Evolutionary conservation across 2,329 filamentous ascomycete genomes (phyloP).

Genomic region (Fusarium algeriense): DNA sequence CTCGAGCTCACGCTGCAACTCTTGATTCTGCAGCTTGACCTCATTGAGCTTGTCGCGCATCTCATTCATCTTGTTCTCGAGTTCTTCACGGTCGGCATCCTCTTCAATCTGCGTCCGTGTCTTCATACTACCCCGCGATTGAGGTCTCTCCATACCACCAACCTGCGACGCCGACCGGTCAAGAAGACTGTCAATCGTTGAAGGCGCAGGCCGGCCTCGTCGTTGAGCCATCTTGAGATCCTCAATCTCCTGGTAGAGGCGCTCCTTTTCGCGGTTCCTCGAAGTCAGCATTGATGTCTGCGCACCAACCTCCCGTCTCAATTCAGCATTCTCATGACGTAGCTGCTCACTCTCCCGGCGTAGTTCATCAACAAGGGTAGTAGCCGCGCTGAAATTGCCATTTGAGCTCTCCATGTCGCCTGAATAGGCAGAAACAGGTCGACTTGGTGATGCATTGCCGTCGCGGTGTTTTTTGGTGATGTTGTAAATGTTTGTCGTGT

Average conservation of each 20-base stretch:
- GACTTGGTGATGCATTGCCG: constrained; percentile 60
- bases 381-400: constrained; percentile 68
- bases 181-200: constrained; percentile 87
- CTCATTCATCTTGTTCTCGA: constrained; percentile 85
- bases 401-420: constrained; percentile 64
- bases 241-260: constrained; percentile 96
- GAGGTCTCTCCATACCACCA: constrained; percentile 74
- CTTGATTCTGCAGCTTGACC: constrained; percentile 89
- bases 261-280: constrained; percentile 92
- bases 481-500: constrained; percentile 76
- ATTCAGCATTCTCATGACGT: constrained; percentile 90
- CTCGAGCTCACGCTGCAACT: constrained; percentile 85
- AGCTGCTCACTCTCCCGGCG: constrained; percentile 78
- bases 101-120: constrained; percentile 73
- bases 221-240: constrained; percentile 91
- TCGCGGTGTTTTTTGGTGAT: constrained; percentile 68
- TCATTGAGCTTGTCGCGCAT: constrained; percentile 88
- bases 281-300: constrained; percentile 98
- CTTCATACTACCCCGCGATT: constrained; percentile 78
- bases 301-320: constrained; percentile 91
- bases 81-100: constrained; percentile 85
- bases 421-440: constrained; percentile 64
- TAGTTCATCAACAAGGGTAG: constrained; percentile 81
- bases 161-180: constrained; percentile 94
- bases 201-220: constrained; percentile 71